Conservation (phyloP, 1,139 yeast species). For the Taphrina sp. region DNA sequence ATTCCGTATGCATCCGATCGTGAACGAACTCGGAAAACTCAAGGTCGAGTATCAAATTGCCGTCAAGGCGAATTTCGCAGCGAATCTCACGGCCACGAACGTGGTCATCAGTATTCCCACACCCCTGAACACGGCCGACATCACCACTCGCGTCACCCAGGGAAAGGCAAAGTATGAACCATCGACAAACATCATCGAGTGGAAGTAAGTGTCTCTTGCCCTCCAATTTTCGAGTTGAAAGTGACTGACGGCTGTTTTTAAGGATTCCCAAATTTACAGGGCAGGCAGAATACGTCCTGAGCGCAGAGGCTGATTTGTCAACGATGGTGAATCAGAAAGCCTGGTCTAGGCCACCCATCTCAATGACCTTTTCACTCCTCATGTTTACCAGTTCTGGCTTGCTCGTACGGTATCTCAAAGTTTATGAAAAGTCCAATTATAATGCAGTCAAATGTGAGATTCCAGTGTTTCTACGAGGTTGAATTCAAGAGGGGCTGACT, state of each 20-base stretch:
- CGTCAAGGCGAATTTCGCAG: constrained; percentile 62
- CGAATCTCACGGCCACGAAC: constrained; percentile 63
- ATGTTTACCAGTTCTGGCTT: constrained; percentile 81
- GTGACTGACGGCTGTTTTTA: constrained; percentile 35
- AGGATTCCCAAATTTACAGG: constrained; percentile 64
- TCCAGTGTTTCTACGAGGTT: constrained; percentile 63
- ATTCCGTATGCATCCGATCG: constrained; percentile 62
- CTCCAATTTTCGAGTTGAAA: not conserved
- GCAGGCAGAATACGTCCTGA: constrained; percentile 58
- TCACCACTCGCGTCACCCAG: constrained; percentile 49
- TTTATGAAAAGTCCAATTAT: constrained; percentile 64
- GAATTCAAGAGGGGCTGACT: constrained; percentile 53
- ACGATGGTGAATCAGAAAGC: constrained; percentile 44
- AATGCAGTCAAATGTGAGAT: constrained; percentile 72
- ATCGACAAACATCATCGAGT: constrained; percentile 61
- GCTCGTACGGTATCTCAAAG: constrained; percentile 68
- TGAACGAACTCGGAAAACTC: constrained; percentile 54
- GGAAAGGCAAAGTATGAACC: constrained; percentile 72
- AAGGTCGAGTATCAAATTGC: constrained; percentile 59
- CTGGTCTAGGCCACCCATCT: constrained; percentile 78
- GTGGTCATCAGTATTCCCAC: constrained; percentile 67
- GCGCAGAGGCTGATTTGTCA: constrained; percentile 53
- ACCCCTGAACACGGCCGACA: constrained; percentile 60
- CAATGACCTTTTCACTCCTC: constrained; percentile 64
- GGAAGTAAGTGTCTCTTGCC: constrained; percentile 50